A percentile compares a stretch with the other conserved stretches of the same genome.
phyloP scores from a whole-genome alignment of 1,284 basidiomycete genomes.

The Trichosporon sp. region DNA sequence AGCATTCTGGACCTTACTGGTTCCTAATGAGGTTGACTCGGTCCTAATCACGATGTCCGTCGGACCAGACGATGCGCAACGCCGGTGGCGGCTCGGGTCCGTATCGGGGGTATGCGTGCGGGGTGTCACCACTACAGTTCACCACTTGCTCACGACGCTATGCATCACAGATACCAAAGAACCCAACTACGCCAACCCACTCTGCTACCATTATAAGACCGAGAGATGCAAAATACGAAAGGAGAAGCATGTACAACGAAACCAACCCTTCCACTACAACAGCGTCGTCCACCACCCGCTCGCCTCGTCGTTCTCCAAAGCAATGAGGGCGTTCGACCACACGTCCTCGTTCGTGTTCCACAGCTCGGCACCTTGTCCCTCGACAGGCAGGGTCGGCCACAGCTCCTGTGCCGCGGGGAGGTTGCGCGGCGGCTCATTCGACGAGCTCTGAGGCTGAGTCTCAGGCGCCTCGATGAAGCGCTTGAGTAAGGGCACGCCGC shows the following conservation, averaged over 20 bases:
- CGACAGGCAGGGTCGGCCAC: slow-evolving; percentile 13
- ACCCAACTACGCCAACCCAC: neutral
- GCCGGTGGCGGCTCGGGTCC: no score
- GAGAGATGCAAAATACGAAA: neutral
- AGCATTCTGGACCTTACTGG: neutral
- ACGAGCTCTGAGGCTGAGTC: neutral
- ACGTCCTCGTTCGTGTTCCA: slow-evolving; percentile 21
- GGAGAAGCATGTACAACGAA: neutral
- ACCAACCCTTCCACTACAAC: neutral
- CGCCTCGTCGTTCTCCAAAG: slow-evolving; percentile 21
- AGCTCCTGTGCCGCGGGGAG: slow-evolving; percentile 15
- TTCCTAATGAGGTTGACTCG: neutral
- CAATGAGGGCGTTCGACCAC: slow-evolving; percentile 21
- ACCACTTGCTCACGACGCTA: neutral
- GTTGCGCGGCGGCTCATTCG: slow-evolving; percentile 1
- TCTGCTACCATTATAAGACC: neutral
- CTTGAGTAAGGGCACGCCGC: slow-evolving; percentile 15
- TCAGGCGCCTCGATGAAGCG: slow-evolving; percentile 17
- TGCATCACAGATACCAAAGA: neutral
- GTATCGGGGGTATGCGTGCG: neutral
- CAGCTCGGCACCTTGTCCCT: slow-evolving; percentile 5
- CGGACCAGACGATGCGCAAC: no score
- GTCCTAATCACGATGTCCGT: neutral
- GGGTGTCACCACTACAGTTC: neutral
- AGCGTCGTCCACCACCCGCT: slow-evolving; percentile 23